Conservation (phyloP, 2,329 filamentous ascomycete genomes). For the Fusarium buharicum region DNA sequence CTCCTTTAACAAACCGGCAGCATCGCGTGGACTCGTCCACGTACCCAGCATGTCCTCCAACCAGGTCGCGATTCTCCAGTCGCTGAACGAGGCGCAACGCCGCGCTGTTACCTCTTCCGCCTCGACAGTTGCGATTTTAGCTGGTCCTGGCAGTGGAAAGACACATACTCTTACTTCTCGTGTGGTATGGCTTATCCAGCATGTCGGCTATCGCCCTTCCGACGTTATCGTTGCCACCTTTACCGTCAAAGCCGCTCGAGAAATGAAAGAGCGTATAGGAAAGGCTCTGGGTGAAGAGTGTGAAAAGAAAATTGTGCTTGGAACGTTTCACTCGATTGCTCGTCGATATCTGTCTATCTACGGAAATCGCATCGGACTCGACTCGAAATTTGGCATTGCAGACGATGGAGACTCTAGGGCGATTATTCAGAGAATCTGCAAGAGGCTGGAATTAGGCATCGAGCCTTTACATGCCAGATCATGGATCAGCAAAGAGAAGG, state of each 20-base stretch:
- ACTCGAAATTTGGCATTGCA: conserved; percentile 88
- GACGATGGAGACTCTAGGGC: conserved; percentile 83
- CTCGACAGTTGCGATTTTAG: conserved; percentile 71
- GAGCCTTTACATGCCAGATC: conserved; percentile 77
- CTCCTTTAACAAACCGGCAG: conserved; percentile 9
- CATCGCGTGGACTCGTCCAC: conserved; percentile 37
- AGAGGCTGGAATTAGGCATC: conserved; percentile 73
- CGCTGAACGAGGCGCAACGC: conserved; percentile 65
- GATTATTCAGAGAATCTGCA: conserved; percentile 84
- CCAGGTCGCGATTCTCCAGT: conserved; percentile 55
- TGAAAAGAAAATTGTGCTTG: conserved; percentile 82
- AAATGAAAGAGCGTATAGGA: conserved; percentile 91
- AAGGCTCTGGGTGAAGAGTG: conserved; percentile 80
- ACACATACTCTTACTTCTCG: conserved; percentile 95
- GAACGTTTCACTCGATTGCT: conserved; percentile 95
- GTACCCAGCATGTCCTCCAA: conserved; percentile 45
- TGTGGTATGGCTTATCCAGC: conserved; percentile 85
- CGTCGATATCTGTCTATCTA: conserved; percentile 85
- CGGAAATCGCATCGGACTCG: conserved; percentile 83
- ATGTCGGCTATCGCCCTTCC: conserved; percentile 77
- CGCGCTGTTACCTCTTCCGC: conserved; percentile 65
- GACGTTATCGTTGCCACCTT: conserved; percentile 97
- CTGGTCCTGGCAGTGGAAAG: conserved; percentile 81
- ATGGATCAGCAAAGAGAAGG: conserved; percentile 78
- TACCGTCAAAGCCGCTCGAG: conserved; percentile 90